Conservation (phyloP, 176 grass and related monocot species). For the Aegilops bicornis region DNA sequence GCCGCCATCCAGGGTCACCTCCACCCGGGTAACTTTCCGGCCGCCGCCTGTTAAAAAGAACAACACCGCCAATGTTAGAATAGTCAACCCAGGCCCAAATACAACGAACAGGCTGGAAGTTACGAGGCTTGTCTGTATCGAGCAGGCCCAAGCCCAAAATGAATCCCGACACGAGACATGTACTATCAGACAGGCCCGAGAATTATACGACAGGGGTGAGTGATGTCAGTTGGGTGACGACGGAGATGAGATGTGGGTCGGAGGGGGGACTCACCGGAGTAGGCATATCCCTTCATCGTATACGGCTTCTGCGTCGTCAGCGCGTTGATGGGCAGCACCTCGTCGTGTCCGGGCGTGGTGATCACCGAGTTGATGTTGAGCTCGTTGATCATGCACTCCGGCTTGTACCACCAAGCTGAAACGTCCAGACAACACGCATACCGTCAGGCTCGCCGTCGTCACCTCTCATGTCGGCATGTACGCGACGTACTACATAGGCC, state of each 20-base stretch:
- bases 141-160: background rate
- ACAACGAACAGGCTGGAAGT: background rate
- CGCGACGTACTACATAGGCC: no score
- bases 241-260: background rate
- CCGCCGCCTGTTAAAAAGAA: constrained; percentile 54
- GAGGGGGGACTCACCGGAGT: constrained; percentile 52
- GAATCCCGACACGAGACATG: background rate
- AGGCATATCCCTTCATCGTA: constrained; percentile 77
- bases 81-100: background rate
- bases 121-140: background rate
- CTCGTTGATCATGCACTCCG: constrained; percentile 92
- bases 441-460: background rate
- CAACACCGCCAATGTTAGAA: background rate
- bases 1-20: constrained; percentile 78
- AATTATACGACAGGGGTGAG: background rate
- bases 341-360: constrained; percentile 68
- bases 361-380: constrained; percentile 93
- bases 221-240: background rate
- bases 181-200: background rate
- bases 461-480: background rate
- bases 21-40: constrained; percentile 75
- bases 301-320: constrained; percentile 58
- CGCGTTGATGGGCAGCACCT: constrained; percentile 70
- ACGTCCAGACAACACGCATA: background rate
- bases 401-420: constrained; percentile 99